Evolutionary conservation across 1,284 basidiomycete species (phyloP).

Genomic region (Boletus calvinii): DNA sequence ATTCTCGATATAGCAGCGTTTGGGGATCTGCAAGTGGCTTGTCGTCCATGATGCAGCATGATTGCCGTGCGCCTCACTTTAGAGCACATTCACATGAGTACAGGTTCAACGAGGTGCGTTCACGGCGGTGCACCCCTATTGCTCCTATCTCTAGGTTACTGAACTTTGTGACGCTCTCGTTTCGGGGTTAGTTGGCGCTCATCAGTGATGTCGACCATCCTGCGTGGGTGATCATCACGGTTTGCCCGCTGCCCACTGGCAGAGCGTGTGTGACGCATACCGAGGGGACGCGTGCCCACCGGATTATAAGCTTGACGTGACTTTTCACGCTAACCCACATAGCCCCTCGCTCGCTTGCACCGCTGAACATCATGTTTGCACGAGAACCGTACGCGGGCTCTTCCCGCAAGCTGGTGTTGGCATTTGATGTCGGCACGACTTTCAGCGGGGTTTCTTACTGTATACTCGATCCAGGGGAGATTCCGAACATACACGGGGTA

Average conservation of each 20-base stretch:
- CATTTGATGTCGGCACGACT: slow-evolving; percentile 52
- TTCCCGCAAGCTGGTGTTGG: slow-evolving; percentile 44
- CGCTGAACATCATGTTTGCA: slow-evolving; percentile 21
- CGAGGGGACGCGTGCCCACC: slow-evolving; percentile 2
- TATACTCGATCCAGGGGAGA: slow-evolving; percentile 45
- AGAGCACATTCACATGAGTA: neutral
- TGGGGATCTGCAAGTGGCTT: neutral
- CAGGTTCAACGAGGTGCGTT: slow-evolving; percentile 5
- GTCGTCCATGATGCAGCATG: slow-evolving; percentile 1
- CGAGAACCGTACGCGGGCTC: slow-evolving; percentile 32
- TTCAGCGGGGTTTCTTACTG: slow-evolving; percentile 50
- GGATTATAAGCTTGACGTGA: slow-evolving; percentile 8
- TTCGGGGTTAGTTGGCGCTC: slow-evolving; percentile 6
- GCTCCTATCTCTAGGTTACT: neutral
- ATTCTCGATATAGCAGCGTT: neutral
- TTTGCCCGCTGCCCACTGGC: too few species aligned
- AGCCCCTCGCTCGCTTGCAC: neutral
- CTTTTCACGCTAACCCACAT: neutral
- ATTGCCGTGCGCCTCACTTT: slow-evolving; percentile 2
- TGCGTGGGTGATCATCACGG: neutral
- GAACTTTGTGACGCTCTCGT: neutral
- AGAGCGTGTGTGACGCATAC: neutral
- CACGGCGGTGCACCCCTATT: neutral
- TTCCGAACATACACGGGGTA: slow-evolving; percentile 45
- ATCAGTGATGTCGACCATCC: neutral